Evolutionary conservation across 106 monocot species (phyloP), one percentile per base, ranked within the genome.

Genomic region (Dendrobium officinale): DNA sequence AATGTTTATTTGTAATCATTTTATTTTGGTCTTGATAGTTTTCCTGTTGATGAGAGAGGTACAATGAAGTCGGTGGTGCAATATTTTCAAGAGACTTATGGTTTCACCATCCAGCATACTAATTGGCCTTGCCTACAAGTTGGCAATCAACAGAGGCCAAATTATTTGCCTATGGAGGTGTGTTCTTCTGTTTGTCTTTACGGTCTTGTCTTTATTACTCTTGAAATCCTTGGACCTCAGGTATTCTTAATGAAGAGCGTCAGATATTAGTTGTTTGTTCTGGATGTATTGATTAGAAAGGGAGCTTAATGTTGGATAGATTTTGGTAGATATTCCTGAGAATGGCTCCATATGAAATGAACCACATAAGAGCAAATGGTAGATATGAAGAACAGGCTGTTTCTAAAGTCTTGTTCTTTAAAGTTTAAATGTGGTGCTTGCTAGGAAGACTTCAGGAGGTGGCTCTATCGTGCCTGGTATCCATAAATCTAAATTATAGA

Each of bases 121-220:
- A 85, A 89, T 80, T 85, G 88, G 77, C 94, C 94, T 66, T 94
- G 94, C 61, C 81, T 91, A 19, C 85, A 89, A 80, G 91, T 90
- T 19, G 91, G 89, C 27, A 94, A 90, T 78, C 85, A 88, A 59
- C 85, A 85, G 78, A 88, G 85, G 56, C 84, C 83, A 43, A 94
- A 86, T 56, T 94, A 94, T 82, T 73, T 94, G 72, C 94, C 91
- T 5, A 94, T 94, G 94, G 94, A 94, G 91, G 94, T 92, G 26
- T 92, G 24, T 6, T 74, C 22, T 58, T 67, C 3, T 20, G 13
- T 70, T 70, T 70, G 33, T 3, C 33, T 61, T 4, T 61, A 61
- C 15, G 48, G 6, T 6, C 6, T 66, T 66, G 8, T 66, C 1
- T 66, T 5, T 64, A 22, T 64, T 64, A 26, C 64, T n/a, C 24